Evolutionary conservation across 1,284 basidiomycete genomes (phyloP).

Genomic region (Omphalotus olearius): DNA sequence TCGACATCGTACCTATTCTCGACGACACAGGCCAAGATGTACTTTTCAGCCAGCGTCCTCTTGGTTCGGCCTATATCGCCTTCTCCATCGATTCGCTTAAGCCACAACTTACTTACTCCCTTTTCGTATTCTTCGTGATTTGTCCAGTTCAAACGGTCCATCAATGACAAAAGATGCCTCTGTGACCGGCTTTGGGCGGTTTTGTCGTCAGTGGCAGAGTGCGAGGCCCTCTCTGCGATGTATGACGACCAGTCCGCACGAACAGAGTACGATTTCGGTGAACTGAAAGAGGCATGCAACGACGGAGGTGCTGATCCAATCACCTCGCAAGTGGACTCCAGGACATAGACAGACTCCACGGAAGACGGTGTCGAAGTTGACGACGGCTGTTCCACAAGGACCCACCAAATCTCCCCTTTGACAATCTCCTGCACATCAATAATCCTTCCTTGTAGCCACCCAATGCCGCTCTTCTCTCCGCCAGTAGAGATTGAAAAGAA

Average conservation of each 20-base stretch:
- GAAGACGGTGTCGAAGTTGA: background rate
- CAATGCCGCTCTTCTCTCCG: constrained; percentile 22
- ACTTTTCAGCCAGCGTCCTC: constrained; percentile 48
- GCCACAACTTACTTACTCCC: constrained; percentile 65
- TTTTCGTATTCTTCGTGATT: constrained; percentile 65
- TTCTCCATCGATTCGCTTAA: constrained; percentile 39
- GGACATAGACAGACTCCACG: constrained; percentile 42
- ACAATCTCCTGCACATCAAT: constrained; percentile 47
- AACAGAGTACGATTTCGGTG: constrained; percentile 22
- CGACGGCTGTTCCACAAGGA: constrained; percentile 32
- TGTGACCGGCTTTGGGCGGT: constrained; percentile 26
- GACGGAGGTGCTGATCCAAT: constrained; percentile 38
- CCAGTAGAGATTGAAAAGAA: constrained; percentile 60
- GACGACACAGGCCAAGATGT: constrained; percentile 62
- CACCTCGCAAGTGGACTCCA: constrained; percentile 68
- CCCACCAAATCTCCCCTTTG: constrained; percentile 54
- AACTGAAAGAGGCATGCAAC: background rate
- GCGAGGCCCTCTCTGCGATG: constrained; percentile 29
- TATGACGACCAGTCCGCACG: constrained; percentile 65
- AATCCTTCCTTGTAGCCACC: constrained; percentile 33
- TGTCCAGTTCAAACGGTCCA: constrained; percentile 35
- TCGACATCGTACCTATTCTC: constrained; percentile 50
- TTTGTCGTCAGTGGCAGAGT: constrained; percentile 18
- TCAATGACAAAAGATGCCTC: background rate
- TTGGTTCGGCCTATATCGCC: constrained; percentile 40